phyloP scores from a whole-genome alignment of 805 yeast genomes.

The Suhomyces vadensis region DNA sequence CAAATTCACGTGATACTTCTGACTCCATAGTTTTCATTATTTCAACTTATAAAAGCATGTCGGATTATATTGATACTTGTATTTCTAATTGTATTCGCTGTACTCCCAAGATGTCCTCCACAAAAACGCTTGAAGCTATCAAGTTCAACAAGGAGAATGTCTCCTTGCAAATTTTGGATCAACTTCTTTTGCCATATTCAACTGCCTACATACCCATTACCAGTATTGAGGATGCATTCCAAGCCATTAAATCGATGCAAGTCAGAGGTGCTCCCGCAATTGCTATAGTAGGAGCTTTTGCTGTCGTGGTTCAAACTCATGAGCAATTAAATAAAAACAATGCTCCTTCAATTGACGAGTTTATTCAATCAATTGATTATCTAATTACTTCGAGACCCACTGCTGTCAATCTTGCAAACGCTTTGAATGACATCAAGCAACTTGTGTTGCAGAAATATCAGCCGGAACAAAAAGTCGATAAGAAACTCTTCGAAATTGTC shows the following conservation, averaged over 20 bases:
- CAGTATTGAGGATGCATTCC: slow-evolving; percentile 72
- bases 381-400: slow-evolving; percentile 86
- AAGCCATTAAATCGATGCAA: slow-evolving; percentile 86
- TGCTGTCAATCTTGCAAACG: slow-evolving; percentile 88
- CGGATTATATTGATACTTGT: too few species aligned
- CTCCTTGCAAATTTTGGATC: slow-evolving; percentile 70
- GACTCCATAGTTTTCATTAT: neutral
- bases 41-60: neutral
- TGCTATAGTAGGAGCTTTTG: slow-evolving; percentile 88
- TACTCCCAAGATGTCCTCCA: neutral
- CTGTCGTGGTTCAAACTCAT: slow-evolving; percentile 72
- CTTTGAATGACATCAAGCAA: slow-evolving; percentile 53
- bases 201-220: slow-evolving; percentile 64
- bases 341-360: slow-evolving; percentile 28
- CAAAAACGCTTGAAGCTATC: slow-evolving; percentile 56
- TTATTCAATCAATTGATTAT: slow-evolving; percentile 56
- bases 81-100: too few species aligned
- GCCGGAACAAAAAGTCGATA: slow-evolving; percentile 21
- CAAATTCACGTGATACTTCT: slow-evolving; percentile 5
- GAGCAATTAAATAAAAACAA: slow-evolving; percentile 22
- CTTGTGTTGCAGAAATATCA: slow-evolving; percentile 21
- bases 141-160: slow-evolving; percentile 51
- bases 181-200: slow-evolving; percentile 76
- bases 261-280: slow-evolving; percentile 99
- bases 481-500: slow-evolving; percentile 32